These are phyloP conservation scores for Colletotrichum filicis DNA, from an alignment of 2,329 filamentous ascomycete species.

Conservation along the genomic window DNA sequence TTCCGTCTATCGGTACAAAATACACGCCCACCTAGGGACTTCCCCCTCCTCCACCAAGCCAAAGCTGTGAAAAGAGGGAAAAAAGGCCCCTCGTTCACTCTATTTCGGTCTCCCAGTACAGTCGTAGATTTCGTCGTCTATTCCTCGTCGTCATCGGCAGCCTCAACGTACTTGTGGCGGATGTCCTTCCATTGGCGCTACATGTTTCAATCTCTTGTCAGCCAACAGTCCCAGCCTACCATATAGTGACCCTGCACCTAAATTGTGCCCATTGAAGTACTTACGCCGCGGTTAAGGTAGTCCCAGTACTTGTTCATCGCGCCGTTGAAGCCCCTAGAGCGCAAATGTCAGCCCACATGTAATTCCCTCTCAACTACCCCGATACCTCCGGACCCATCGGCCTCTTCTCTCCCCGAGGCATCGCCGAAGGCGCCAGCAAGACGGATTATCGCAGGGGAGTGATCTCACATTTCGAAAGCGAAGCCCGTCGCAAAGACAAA, in stretches of 20 bases:
- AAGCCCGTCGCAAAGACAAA: constrained; percentile 90
- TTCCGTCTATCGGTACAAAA: constrained; percentile 36
- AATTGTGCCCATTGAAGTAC: constrained; percentile 49
- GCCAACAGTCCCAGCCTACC: constrained; percentile 34
- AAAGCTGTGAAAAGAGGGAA: constrained; percentile 9
- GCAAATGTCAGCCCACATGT: constrained; percentile 14
- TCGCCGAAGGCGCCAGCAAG: background rate
- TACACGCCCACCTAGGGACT: constrained; percentile 3
- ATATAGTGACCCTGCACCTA: too few relatives aligned
- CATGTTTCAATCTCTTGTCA: constrained; percentile 40
- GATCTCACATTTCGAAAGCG: constrained; percentile 87
- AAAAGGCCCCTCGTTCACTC: background rate
- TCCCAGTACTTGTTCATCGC: constrained; percentile 91
- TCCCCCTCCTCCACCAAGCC: constrained; percentile 8
- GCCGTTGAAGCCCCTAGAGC: constrained; percentile 81
- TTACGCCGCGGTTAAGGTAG: constrained; percentile 88
- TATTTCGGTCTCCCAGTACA: background rate
- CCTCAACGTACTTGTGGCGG: constrained; percentile 85
- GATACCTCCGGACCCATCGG: background rate
- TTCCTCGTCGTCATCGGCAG: constrained; percentile 71
- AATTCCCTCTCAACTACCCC: background rate
- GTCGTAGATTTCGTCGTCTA: constrained; percentile 49
- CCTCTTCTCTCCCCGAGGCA: background rate
- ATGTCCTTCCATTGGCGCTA: constrained; percentile 99
- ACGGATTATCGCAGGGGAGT: background rate